A percentile compares a stretch with the other conserved stretches of the same genome.
These are phyloP conservation scores for Candida stauntonica DNA, from an alignment of 805 yeast genomes.

Conservation along the genomic window DNA sequence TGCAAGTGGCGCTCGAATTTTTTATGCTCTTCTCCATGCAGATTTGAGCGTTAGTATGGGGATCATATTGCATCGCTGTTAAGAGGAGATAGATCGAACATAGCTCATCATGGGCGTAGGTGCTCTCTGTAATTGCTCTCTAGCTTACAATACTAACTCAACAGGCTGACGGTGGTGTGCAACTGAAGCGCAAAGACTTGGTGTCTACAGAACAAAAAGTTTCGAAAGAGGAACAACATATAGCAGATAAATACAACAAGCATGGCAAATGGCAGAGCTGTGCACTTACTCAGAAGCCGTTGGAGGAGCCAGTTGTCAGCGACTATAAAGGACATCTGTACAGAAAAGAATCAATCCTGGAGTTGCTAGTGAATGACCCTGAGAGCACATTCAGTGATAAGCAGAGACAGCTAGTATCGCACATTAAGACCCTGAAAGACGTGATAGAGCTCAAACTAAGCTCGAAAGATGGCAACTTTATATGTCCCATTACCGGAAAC, in stretches of 20 bases:
- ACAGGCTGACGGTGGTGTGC: constrained; percentile 70
- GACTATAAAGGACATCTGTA: constrained; percentile 66
- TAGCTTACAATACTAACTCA: constrained; percentile 1
- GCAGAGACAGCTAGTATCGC: constrained; percentile 27
- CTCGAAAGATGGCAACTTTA: constrained; percentile 22
- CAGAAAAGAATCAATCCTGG: constrained; percentile 59
- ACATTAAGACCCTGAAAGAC: constrained; percentile 39
- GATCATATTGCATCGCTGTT: too few species aligned
- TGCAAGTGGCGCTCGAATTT: too few species aligned
- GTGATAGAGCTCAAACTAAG: constrained; percentile 38
- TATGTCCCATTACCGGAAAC: constrained; percentile 37
- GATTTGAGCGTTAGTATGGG: background rate
- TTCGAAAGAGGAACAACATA: constrained; percentile 15
- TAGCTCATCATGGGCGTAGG: constrained; percentile 14
- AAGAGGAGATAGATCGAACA: too few species aligned
- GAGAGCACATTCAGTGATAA: constrained; percentile 24
- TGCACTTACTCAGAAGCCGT: constrained; percentile 36
- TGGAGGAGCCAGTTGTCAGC: constrained; percentile 54
- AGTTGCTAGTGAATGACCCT: constrained; percentile 45
- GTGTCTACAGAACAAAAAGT: constrained; percentile 19
- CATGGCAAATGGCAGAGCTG: constrained; percentile 45
- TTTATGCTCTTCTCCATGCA: too few species aligned
- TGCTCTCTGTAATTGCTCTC: background rate
- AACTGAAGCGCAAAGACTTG: constrained; percentile 54
- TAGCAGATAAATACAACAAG: constrained; percentile 23